phyloP scores from a whole-genome alignment of 2,329 filamentous ascomycete genomes.

The Mycosphaerella arachidis region DNA sequence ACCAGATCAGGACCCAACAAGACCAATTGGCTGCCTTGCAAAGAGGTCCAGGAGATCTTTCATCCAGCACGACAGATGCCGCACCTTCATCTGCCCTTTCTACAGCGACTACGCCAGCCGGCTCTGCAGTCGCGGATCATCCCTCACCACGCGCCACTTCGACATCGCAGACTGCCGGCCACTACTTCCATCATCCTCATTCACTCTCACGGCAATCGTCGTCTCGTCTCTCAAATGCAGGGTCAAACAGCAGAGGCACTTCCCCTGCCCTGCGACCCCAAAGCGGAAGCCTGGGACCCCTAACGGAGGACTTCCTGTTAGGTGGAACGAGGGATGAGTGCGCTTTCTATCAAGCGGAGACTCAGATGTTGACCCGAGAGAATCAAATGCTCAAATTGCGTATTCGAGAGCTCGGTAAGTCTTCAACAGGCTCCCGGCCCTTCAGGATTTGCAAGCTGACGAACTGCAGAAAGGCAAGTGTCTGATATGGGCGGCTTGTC shows the following conservation, averaged over 20 bases:
- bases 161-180: conserved; percentile 18
- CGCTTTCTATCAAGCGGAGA: conserved; percentile 78
- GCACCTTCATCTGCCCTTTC: conserved; percentile 27
- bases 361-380: conserved; percentile 69
- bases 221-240: conserved; percentile 28
- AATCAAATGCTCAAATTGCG: conserved; percentile 77
- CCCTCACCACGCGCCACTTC: conserved; percentile 19
- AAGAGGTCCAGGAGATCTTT: conserved; percentile 11
- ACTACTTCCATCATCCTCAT: conserved; percentile 27
- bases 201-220: conserved; percentile 45
- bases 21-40: conserved; percentile 59
- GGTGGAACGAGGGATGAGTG: conserved; percentile 64
- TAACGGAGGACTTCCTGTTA: conserved; percentile 54
- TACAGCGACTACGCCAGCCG: conserved; percentile 17
- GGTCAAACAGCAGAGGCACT: conserved; percentile 35
- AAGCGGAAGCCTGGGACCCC: conserved; percentile 46
- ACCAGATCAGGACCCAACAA: conserved; percentile 73
- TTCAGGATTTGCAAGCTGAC: neutral
- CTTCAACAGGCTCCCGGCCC: neutral
- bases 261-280: conserved; percentile 50
- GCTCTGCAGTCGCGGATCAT: conserved; percentile 44
- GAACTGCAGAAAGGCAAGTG: conserved; percentile 13
- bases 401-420: conserved; percentile 65
- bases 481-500: conserved; percentile 7
- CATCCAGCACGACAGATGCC: conserved; percentile 1